Conservation (phyloP, 2,329 filamentous ascomycete genomes). For the Botrytis hyacinthi region DNA sequence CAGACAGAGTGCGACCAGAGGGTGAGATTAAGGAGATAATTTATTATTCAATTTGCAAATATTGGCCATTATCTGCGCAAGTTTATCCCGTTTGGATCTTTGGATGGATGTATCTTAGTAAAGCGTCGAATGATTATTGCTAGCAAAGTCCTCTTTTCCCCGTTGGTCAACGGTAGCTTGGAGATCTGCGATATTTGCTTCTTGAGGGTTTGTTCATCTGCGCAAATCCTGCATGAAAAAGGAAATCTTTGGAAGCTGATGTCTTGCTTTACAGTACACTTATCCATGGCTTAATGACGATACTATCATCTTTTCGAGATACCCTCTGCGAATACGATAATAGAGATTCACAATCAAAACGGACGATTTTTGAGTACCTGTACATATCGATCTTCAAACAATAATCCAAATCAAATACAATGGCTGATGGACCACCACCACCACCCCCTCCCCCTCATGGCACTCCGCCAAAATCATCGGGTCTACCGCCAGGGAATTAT, state of each 20-base stretch:
- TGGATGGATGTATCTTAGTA: conserved; percentile 10
- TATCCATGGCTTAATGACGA: conserved; percentile 4
- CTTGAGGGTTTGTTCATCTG: not conserved
- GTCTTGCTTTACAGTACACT: conserved; percentile 2
- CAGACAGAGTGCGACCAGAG: not conserved
- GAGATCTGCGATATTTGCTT: not conserved
- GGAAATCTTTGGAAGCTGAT: conserved; percentile 9
- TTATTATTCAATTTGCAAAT: not conserved
- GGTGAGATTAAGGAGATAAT: not conserved
- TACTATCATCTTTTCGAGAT: not conserved
- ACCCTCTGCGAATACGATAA: conserved; percentile 7
- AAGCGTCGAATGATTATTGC: conserved; percentile 6
- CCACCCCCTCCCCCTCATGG: conserved; percentile 85
- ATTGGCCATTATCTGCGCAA: not conserved
- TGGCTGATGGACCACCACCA: conserved; percentile 48
- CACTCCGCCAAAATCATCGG: conserved; percentile 66
- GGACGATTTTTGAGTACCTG: not conserved
- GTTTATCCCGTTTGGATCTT: not conserved
- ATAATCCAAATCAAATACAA: conserved; percentile 15
- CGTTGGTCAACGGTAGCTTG: conserved; percentile 3
- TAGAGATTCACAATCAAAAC: not conserved
- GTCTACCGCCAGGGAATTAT: conserved; percentile 84
- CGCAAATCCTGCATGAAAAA: not conserved
- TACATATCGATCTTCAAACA: conserved; percentile 2
- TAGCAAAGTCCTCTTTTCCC: not conserved